A percentile compares a stretch with the other conserved stretches of the same genome.
Evolutionary conservation across 202 grass and related monocot species (phyloP).

Genomic region (Carex sylvatica): DNA sequence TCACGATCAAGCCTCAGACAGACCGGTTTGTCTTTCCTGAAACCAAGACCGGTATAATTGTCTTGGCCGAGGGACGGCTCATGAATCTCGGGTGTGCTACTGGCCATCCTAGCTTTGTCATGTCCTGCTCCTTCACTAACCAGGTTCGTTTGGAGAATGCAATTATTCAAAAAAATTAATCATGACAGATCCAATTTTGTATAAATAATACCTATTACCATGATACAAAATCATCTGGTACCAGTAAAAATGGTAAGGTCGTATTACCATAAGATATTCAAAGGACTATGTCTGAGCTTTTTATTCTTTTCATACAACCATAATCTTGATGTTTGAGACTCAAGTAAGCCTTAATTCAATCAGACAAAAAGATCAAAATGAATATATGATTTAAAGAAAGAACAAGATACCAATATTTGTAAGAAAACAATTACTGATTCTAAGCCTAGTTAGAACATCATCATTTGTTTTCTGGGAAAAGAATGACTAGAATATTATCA

Average conservation of each 20-base stretch:
- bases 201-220: neutral
- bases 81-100: slow-evolving; percentile 54
- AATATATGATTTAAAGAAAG: neutral
- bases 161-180: neutral
- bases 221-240: neutral
- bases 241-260: neutral
- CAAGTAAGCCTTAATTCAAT: neutral
- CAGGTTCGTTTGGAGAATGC: slow-evolving; percentile 24
- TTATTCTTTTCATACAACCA: neutral
- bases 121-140: slow-evolving; percentile 59
- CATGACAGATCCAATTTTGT: neutral
- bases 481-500: neutral
- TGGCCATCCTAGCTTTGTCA: slow-evolving; percentile 46
- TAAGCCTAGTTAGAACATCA: neutral
- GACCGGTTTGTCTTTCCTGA: slow-evolving; percentile 49
- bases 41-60: slow-evolving; percentile 35
- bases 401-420: neutral
- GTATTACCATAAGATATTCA: neutral
- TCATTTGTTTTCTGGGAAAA: neutral
- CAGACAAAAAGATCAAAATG: neutral
- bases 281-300: neutral
- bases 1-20: slow-evolving; percentile 54
- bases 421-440: neutral
- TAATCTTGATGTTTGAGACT: neutral
- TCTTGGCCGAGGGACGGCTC: slow-evolving; percentile 46